Evolutionary conservation across 331 rosid species (phyloP).

Genomic region (Phaseolus coccineus): DNA sequence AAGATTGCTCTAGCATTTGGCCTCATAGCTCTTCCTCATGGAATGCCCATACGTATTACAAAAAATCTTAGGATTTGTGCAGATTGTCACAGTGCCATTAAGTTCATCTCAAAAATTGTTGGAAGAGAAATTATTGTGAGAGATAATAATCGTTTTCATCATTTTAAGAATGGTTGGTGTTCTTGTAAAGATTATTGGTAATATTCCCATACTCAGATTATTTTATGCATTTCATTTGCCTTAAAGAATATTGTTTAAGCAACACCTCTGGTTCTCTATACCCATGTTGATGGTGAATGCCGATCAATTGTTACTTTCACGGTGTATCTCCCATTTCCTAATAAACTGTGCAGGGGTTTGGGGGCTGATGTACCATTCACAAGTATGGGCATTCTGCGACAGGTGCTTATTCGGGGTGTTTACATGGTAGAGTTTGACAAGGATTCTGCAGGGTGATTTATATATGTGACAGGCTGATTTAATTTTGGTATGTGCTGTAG

Average conservation of each 20-base stretch:
- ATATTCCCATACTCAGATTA: constrained; percentile 1
- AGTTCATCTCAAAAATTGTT: constrained; percentile 69
- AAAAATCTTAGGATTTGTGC: constrained; percentile 81
- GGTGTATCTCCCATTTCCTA: neutral
- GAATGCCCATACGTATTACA: constrained; percentile 67
- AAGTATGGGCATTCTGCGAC: neutral
- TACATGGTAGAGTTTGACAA: neutral
- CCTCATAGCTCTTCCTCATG: constrained; percentile 70
- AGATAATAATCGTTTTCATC: constrained; percentile 77
- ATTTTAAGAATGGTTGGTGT: constrained; percentile 67
- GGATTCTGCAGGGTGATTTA: neutral
- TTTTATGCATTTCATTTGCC: constrained; percentile 13
- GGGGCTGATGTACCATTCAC: neutral
- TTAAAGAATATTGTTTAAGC: neutral
- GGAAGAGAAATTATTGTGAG: constrained; percentile 76
- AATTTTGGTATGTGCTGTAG: neutral
- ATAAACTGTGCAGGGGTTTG: constrained; percentile 4
- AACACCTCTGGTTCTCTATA: neutral
- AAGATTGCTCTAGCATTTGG: constrained; percentile 85
- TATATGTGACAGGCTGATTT: neutral
- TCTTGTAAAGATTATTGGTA: constrained; percentile 86
- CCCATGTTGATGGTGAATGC: neutral
- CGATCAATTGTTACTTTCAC: neutral
- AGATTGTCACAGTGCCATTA: constrained; percentile 80
- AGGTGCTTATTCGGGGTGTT: neutral